Percentiles rank a stretch among this genome's conserved stretches.
Evolutionary conservation across 345 rosid species (phyloP).

Genomic region (Citrus reticulata): DNA sequence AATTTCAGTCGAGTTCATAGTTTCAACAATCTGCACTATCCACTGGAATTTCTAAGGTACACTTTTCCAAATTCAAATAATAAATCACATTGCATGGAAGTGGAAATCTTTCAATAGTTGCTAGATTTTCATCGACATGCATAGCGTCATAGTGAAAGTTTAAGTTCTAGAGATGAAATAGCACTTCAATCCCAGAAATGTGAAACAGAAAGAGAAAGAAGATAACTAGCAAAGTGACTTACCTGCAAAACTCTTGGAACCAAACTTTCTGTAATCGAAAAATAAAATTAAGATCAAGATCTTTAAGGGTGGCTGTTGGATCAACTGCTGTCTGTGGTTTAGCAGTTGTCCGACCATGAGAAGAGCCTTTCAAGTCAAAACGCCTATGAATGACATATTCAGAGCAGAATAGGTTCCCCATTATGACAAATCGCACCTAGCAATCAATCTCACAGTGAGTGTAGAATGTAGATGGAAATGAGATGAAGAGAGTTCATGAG

Average conservation of each 20-base stretch:
- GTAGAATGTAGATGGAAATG: not conserved
- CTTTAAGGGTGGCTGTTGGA: constrained; percentile 86
- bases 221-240: constrained; percentile 1
- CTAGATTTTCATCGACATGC: not conserved
- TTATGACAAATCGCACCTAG: constrained; percentile 87
- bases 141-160: not conserved
- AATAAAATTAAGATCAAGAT: constrained; percentile 83
- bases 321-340: constrained; percentile 89
- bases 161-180: not conserved
- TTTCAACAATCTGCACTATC: not conserved
- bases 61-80: not conserved
- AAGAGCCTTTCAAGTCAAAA: constrained; percentile 95
- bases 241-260: constrained; percentile 97
- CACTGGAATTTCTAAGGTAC: not conserved
- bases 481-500: not conserved
- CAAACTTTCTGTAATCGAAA: constrained; percentile 69
- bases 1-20: not conserved
- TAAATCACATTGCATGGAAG: not conserved
- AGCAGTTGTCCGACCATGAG: constrained; percentile 84
- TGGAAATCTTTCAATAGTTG: not conserved
- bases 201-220: not conserved
- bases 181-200: not conserved
- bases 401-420: constrained; percentile 92
- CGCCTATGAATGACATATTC: constrained; percentile 74
- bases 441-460: constrained; percentile 15